Evolutionary conservation across 2,329 filamentous ascomycete species (phyloP).

Genomic region (Stagonosporopsis vannaccii): DNA sequence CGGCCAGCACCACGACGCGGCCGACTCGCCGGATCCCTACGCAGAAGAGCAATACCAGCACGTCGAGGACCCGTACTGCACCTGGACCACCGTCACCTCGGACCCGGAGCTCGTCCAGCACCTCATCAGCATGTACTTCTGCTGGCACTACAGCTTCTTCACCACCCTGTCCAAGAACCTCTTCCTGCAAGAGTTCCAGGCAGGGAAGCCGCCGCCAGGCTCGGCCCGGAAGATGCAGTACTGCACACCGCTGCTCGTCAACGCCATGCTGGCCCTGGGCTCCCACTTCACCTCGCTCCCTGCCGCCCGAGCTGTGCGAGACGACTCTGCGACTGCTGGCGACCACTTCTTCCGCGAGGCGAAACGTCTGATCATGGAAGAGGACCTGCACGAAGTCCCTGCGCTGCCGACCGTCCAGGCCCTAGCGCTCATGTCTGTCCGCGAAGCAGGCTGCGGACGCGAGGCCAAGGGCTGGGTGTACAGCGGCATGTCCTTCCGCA

Average conservation of each 20-base stretch:
- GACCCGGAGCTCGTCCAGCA: conserved; percentile 82
- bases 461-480: conserved; percentile 99
- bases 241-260: conserved; percentile 89
- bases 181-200: conserved; percentile 85
- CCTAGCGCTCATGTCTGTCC: conserved; percentile 91
- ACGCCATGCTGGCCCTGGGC: conserved; percentile 89
- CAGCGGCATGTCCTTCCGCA: conserved; percentile 96
- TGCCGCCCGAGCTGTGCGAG: conserved; percentile 73
- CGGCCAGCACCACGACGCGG: conserved; percentile 42
- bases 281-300: conserved; percentile 87
- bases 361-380: conserved; percentile 85
- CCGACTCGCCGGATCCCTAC: conserved; percentile 42
- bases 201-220: conserved; percentile 66
- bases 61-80: conserved; percentile 74
- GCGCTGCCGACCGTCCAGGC: conserved; percentile 91
- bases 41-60: conserved; percentile 56
- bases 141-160: conserved; percentile 97
- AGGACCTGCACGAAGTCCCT: conserved; percentile 92
- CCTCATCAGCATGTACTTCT: conserved; percentile 96
- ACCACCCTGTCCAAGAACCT: conserved; percentile 85
- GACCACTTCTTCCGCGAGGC: conserved; percentile 97
- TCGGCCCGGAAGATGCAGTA: conserved; percentile 68
- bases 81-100: conserved; percentile 86
- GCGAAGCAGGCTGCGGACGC: conserved; percentile 91
- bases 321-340: conserved; percentile 84